Evolutionary conservation across 2,329 filamentous ascomycete genomes (phyloP), one percentile per base, ranked within the genome.

Genomic region (Verticillium klebahnii): DNA sequence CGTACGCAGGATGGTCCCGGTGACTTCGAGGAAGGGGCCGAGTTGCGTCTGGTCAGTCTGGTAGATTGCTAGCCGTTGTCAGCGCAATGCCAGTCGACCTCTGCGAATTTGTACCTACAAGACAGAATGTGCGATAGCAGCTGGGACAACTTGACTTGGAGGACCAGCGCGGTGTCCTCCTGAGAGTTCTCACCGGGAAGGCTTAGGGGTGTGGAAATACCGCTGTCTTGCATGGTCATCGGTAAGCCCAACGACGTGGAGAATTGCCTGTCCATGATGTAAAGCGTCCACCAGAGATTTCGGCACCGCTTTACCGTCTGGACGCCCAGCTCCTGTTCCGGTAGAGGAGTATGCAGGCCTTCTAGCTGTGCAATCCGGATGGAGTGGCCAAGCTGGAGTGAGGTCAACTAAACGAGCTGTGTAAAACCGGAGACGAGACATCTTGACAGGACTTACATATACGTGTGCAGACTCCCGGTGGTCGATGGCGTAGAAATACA

Each of bases 111-210:
- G 5, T 31, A 63, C 72, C 64, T 66, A 77, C 75, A 71, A 8
- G 70, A 70, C 8, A 77, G 59, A 29, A 79, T 75, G 19, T 70
- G 67, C 5, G 77, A 74, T 6, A 74, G 55, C 2, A 78, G 57
- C 34, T 72, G 71, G 5, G 73, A 75, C 1, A 77, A 54, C 19
- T 72, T 74, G 8, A 74, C 73, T 58, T 77, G 73, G 0, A 78
- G 66, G 61, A 70, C 73, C 3, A 75, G 65, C 1, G 68, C 68
- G 5, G 69, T 69, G 40, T 75, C 71, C 8, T 67, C 64, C 52
- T 69, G 72, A 0, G 72, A 70, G 5, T 65, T 66, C 0, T 66
- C 62, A 1, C 66, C 70, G 0, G 70, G 69, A 3, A 70, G 67
- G 29, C 71, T 69, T 2, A 75, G 65, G 14, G 54, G 19, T 1